Conservation (phyloP, 441 rosid genomes). For the Mallotus repandus region DNA sequence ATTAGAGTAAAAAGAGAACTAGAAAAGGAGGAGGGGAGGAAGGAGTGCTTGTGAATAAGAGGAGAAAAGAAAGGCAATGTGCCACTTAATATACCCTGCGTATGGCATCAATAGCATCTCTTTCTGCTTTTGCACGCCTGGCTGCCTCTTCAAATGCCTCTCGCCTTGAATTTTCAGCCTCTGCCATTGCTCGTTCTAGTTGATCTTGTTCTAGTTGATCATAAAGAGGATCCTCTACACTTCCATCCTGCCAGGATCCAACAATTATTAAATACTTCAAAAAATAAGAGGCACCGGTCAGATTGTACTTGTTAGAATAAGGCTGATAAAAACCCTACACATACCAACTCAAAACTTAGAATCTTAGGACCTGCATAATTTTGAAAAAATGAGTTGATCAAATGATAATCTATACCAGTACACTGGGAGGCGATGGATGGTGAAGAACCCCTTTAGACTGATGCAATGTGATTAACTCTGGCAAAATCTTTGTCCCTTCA, state of each 20-base stretch:
- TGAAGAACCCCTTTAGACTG: slow-evolving; percentile 30
- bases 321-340: too few relatives aligned
- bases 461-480: slow-evolving; percentile 25
- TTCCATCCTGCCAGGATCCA: slow-evolving; percentile 58
- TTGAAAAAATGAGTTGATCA: slow-evolving; percentile 3
- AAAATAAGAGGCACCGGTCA: not conserved
- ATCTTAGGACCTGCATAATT: not conserved
- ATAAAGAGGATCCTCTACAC: slow-evolving; percentile 41
- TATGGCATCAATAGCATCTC: slow-evolving; percentile 58
- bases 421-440: slow-evolving; percentile 50
- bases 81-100: slow-evolving; percentile 50
- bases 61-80: not conserved
- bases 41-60: not conserved
- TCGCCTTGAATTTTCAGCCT: slow-evolving; percentile 56
- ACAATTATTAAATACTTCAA: slow-evolving; percentile 21
- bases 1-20: not conserved
- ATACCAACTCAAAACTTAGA: not conserved
- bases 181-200: slow-evolving; percentile 51
- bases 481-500: slow-evolving; percentile 33
- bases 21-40: not conserved
- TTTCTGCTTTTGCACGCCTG: slow-evolving; percentile 70
- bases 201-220: slow-evolving; percentile 56
- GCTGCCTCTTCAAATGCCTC: slow-evolving; percentile 62
- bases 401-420: slow-evolving; percentile 48
- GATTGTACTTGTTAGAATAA: too few relatives aligned